These are phyloP conservation scores for Odontarrhena argentea DNA, from an alignment of 345 rosid species.

Conservation along the genomic window DNA sequence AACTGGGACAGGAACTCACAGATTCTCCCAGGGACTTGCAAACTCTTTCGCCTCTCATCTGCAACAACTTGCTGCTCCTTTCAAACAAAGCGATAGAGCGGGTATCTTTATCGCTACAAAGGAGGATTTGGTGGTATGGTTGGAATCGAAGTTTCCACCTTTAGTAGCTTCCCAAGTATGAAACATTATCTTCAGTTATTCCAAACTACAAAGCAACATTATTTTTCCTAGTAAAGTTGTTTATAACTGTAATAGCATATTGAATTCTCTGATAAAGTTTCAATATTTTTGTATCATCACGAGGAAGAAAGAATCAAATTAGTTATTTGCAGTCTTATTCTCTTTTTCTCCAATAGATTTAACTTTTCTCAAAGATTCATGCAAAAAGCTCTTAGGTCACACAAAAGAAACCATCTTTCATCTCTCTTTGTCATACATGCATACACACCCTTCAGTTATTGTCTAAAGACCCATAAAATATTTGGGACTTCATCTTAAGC, in stretches of 20 bases:
- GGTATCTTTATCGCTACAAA: constrained; percentile 80
- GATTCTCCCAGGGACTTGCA: constrained; percentile 76
- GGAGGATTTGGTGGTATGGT: constrained; percentile 74
- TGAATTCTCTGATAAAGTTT: constrained; percentile 24
- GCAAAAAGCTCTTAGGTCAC: constrained; percentile 29
- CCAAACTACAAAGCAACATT: constrained; percentile 30
- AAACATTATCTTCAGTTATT: constrained; percentile 18
- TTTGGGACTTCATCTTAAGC: constrained; percentile 16
- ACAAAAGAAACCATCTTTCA: constrained; percentile 35
- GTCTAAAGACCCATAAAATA: constrained; percentile 34
- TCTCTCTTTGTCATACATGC: constrained; percentile 30
- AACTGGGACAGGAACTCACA: constrained; percentile 84
- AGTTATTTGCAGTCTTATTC: constrained; percentile 35
- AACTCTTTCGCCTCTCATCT: constrained; percentile 72
- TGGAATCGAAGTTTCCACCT: constrained; percentile 60
- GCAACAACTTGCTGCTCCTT: constrained; percentile 69
- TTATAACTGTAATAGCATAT: constrained; percentile 35
- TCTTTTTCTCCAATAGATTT: constrained; percentile 17
- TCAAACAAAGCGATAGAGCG: constrained; percentile 59
- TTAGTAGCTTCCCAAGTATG: constrained; percentile 37
- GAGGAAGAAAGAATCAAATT: constrained; percentile 32
- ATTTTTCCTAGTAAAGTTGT: constrained; percentile 34
- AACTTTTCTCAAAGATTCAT: constrained; percentile 23
- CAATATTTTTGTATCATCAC: constrained; percentile 31
- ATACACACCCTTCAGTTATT: constrained; percentile 23